These are phyloP conservation scores for Lumnitzera littorea DNA, from an alignment of 345 rosid genomes.

Conservation along the genomic window DNA sequence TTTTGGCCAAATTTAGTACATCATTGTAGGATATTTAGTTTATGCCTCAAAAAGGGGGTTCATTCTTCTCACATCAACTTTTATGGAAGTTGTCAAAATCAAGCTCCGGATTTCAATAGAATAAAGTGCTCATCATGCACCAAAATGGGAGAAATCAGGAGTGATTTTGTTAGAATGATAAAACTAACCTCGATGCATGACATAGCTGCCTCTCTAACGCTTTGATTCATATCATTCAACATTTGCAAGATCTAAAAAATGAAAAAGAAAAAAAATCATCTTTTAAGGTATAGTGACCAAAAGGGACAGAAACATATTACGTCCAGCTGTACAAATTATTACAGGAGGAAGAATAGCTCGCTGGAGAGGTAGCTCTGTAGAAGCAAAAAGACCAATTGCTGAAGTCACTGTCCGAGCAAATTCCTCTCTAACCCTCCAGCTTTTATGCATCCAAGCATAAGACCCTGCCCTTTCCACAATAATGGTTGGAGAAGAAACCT, in stretches of 20 bases:
- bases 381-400: constrained; percentile 79
- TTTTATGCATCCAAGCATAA: constrained; percentile 88
- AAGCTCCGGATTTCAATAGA: no score
- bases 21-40: no score
- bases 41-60: no score
- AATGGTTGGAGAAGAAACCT: constrained; percentile 98
- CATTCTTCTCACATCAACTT: no score
- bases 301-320: no score
- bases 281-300: no score
- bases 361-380: constrained; percentile 96
- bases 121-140: no score
- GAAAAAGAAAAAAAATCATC: not conserved
- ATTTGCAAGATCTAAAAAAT: constrained; percentile 74
- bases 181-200: constrained; percentile 77
- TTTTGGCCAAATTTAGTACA: no score
- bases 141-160: not conserved
- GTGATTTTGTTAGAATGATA: not conserved
- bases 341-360: constrained; percentile 94
- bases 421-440: constrained; percentile 98
- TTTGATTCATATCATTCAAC: constrained; percentile 78
- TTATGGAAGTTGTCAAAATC: no score
- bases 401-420: constrained; percentile 93
- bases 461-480: constrained; percentile 97
- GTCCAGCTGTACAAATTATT: constrained; percentile 12
- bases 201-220: constrained; percentile 91